A percentile compares a stretch with the other conserved stretches of the same genome.
Evolutionary conservation across 331 rosid species (phyloP).

Genomic region (Pyracantha coccinea): DNA sequence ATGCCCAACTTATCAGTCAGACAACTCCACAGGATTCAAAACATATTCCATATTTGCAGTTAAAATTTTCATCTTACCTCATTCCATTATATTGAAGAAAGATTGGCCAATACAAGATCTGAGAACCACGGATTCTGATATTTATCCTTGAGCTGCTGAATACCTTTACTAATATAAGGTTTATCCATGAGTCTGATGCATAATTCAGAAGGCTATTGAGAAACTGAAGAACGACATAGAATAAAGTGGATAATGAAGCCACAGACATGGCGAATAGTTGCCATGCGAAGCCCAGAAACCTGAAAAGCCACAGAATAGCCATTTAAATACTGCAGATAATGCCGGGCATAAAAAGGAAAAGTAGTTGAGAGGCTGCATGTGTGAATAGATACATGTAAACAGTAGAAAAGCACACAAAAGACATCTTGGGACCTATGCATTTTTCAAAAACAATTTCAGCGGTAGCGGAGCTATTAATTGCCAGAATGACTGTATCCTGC

Average conservation of each 20-base stretch:
- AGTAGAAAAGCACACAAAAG: conserved; percentile 29
- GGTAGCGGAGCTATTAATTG: conserved; percentile 62
- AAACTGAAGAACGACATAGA: conserved; percentile 57
- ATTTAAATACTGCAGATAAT: conserved; percentile 23
- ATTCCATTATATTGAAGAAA: conserved; percentile 61
- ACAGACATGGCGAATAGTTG: conserved; percentile 46
- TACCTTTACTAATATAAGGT: conserved; percentile 30
- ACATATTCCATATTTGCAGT: conserved; percentile 9
- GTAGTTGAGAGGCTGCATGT: neutral
- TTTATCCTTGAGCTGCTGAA: conserved; percentile 56
- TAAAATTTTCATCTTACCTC: conserved; percentile 44
- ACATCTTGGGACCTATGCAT: conserved; percentile 32
- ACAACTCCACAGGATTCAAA: conserved; percentile 9
- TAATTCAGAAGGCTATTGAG: conserved; percentile 30
- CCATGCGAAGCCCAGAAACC: conserved; percentile 48
- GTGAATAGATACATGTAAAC: conserved; percentile 31
- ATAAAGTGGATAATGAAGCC: conserved; percentile 65
- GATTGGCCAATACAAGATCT: conserved; percentile 90
- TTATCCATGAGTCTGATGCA: conserved; percentile 53
- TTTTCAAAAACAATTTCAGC: conserved; percentile 41
- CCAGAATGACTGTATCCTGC: conserved; percentile 74
- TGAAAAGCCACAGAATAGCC: conserved; percentile 37
- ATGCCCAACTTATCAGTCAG: neutral
- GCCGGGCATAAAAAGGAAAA: neutral
- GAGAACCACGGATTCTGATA: conserved; percentile 59